phyloP scores from a whole-genome alignment of 1,139 yeast genomes.

The Fermentozyma sake region DNA sequence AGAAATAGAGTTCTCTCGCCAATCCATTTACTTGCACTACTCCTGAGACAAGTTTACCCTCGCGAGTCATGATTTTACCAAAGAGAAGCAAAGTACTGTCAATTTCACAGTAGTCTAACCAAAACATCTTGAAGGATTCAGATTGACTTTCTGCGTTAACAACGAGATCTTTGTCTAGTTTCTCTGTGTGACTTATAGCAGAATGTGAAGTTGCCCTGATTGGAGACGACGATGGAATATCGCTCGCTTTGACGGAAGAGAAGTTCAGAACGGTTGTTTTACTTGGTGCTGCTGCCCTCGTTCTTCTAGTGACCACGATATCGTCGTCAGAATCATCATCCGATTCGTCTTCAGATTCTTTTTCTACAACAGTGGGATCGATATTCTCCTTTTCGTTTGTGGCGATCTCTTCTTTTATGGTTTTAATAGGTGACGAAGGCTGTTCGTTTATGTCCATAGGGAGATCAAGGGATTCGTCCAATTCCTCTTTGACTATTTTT shows the following conservation, averaged over 20 bases:
- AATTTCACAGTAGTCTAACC: conserved; percentile 87
- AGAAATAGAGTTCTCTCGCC: conserved; percentile 66
- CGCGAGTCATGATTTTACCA: conserved; percentile 69
- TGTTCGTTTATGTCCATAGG: conserved; percentile 11
- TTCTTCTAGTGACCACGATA: conserved; percentile 43
- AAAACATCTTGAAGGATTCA: conserved; percentile 65
- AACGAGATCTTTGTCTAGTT: conserved; percentile 41
- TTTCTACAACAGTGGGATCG: conserved; percentile 2
- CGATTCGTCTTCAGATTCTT: conserved; percentile 7
- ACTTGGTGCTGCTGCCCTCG: conserved; percentile 22
- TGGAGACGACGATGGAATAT: conserved; percentile 22
- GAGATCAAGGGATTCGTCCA: conserved; percentile 9
- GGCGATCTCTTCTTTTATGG: neutral
- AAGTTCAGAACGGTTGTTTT: conserved; percentile 11
- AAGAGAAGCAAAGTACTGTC: conserved; percentile 69
- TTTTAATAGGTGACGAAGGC: conserved; percentile 10
- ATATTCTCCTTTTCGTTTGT: conserved; percentile 1
- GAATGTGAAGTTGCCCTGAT: conserved; percentile 15
- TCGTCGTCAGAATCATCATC: conserved; percentile 52
- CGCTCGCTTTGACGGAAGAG: conserved; percentile 20
- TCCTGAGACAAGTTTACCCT: conserved; percentile 63
- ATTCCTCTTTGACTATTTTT: conserved; percentile 9
- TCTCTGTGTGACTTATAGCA: conserved; percentile 32
- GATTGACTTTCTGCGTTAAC: conserved; percentile 28
- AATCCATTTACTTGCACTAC: conserved; percentile 74